A percentile compares a stretch with the other conserved stretches of the same genome.
phyloP scores from a whole-genome alignment of 2,329 filamentous ascomycete species.

The Diaporthe sp. region DNA sequence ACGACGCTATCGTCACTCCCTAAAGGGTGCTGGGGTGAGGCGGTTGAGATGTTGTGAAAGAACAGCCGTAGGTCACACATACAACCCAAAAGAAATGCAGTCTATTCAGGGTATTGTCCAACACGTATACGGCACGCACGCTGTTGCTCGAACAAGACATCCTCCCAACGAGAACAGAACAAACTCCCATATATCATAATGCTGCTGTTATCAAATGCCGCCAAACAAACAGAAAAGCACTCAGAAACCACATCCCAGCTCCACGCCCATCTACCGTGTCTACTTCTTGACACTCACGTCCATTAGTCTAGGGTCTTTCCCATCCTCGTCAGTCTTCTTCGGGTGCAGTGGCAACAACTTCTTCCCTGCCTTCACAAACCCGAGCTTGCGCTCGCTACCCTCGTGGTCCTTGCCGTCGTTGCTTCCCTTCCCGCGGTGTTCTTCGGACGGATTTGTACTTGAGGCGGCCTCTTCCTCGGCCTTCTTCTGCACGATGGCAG shows the following conservation, averaged over 20 bases:
- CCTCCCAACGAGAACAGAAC: background rate
- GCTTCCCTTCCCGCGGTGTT: background rate
- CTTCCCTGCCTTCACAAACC: slow-evolving; percentile 36
- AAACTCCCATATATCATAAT: background rate
- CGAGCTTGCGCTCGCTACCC: slow-evolving; percentile 9
- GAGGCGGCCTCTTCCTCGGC: slow-evolving; percentile 1
- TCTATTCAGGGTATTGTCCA: slow-evolving; percentile 32
- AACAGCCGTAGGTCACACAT: background rate
- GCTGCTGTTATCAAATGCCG: slow-evolving; percentile 7
- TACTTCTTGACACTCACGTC: slow-evolving; percentile 28
- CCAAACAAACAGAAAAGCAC: background rate
- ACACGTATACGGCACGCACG: slow-evolving; percentile 13
- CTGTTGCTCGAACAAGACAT: slow-evolving; percentile 3
- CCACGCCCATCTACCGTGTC: background rate
- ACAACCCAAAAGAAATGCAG: background rate
- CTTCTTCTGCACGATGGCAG: slow-evolving; percentile 15
- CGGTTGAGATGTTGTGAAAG: background rate
- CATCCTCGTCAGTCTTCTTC: background rate
- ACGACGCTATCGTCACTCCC: background rate
- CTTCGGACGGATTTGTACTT: background rate
- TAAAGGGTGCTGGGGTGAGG: background rate
- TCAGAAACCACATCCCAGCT: background rate
- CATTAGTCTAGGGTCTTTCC: slow-evolving; percentile 20
- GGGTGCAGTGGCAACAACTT: slow-evolving; percentile 31
- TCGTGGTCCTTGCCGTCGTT: background rate